These are phyloP conservation scores for Cladosporium oxysporum DNA, from an alignment of 2,329 filamentous ascomycete species.

Conservation along the genomic window DNA sequence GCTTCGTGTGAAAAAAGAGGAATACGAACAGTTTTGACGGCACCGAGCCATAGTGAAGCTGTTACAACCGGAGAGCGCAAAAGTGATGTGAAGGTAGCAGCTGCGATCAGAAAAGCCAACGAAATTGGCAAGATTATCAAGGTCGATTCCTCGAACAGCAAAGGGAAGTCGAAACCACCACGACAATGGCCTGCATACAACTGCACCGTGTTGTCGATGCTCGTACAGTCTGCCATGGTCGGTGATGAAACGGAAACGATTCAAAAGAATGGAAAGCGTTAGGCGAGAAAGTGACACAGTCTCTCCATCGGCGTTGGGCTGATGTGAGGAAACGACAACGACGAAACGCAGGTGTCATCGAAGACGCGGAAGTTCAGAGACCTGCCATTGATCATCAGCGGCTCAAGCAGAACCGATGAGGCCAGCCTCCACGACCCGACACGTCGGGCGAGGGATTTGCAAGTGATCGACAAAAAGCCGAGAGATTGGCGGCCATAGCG, in stretches of 20 bases:
- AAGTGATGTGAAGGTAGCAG: conserved; percentile 35
- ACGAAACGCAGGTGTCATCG: background rate
- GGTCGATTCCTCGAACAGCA: conserved; percentile 40
- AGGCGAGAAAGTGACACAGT: background rate
- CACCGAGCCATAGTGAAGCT: conserved; percentile 25
- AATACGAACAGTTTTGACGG: conserved; percentile 20
- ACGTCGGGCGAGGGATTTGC: background rate
- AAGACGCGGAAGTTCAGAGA: background rate
- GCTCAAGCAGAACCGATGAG: background rate
- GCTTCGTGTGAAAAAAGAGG: background rate
- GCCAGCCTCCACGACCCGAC: background rate
- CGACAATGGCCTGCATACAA: conserved; percentile 24
- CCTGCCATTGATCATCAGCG: conserved; percentile 1
- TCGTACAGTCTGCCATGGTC: conserved; percentile 12
- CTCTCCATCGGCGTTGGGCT: background rate
- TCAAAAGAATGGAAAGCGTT: background rate
- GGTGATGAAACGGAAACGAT: background rate
- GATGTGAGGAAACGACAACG: background rate
- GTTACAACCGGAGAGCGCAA: conserved; percentile 25
- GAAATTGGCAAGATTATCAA: conserved; percentile 37
- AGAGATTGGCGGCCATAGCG: background rate
- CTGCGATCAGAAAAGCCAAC: conserved; percentile 35
- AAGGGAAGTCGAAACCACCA: conserved; percentile 42
- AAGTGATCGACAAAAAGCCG: conserved; percentile 4
- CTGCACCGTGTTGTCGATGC: conserved; percentile 12